These are phyloP conservation scores for Erodium trifolium DNA, from an alignment of 441 rosid species.

Conservation along the genomic window DNA sequence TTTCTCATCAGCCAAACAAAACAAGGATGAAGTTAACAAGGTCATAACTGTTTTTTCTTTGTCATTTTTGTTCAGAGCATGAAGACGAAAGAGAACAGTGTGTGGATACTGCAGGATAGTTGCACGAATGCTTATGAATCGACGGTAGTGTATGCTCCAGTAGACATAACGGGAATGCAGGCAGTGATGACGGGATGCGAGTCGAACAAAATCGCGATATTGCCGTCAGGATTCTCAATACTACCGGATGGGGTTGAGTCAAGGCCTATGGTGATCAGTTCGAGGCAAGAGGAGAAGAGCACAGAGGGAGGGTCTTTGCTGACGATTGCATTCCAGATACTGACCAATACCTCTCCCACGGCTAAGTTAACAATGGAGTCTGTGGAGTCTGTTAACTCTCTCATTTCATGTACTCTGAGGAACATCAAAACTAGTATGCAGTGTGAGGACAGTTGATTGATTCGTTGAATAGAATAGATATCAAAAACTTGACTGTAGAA, in stretches of 20 bases:
- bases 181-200: conserved; percentile 84
- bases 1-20: no score
- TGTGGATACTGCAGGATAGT: conserved; percentile 82
- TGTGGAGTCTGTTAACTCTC: conserved; percentile 66
- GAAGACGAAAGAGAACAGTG: conserved; percentile 57
- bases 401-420: conserved; percentile 64
- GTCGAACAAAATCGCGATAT: conserved; percentile 62
- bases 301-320: conserved; percentile 85
- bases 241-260: conserved; percentile 82
- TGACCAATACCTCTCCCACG: conserved; percentile 55
- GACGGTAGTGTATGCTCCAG: conserved; percentile 67
- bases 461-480: conserved; percentile 14
- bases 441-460: conserved; percentile 68
- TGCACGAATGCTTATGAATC: conserved; percentile 80
- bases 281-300: conserved; percentile 68
- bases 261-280: conserved; percentile 73
- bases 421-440: conserved; percentile 76
- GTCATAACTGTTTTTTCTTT: neutral
- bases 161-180: conserved; percentile 68
- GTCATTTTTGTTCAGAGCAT: conserved; percentile 40
- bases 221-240: conserved; percentile 93
- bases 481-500: conserved; percentile 22
- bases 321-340: conserved; percentile 70
- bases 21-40: no score
- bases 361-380: conserved; percentile 64